Evolutionary conservation across 2,329 filamentous ascomycete genomes (phyloP).

Genomic region (Hypoxylon sp.): DNA sequence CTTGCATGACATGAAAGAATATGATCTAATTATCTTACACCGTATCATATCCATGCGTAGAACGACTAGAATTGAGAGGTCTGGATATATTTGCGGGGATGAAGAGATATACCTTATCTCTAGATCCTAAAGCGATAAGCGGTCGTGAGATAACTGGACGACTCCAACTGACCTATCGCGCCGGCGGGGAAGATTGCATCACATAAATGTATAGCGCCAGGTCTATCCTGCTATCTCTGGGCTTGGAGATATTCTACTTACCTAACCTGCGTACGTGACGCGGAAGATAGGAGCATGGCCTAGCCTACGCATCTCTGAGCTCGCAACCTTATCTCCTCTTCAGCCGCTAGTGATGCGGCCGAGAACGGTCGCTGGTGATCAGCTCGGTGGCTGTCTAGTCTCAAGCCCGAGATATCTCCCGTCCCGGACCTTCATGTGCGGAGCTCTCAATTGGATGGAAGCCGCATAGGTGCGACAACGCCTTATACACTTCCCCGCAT

Average conservation of each 20-base stretch:
- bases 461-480: slow-evolving; percentile 1
- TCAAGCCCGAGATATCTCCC: slow-evolving; percentile 46
- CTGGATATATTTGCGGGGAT: slow-evolving; percentile 22
- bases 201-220: slow-evolving; percentile 12
- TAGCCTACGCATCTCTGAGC: slow-evolving; percentile 32
- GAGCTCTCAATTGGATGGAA: slow-evolving; percentile 26
- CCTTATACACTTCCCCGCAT: slow-evolving; percentile 10
- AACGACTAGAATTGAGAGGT: not conserved
- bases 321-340: slow-evolving; percentile 40
- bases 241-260: slow-evolving; percentile 27
- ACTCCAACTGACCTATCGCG: slow-evolving; percentile 10
- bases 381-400: slow-evolving; percentile 5
- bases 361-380: slow-evolving; percentile 41
- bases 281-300: slow-evolving; percentile 19
- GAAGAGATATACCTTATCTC: slow-evolving; percentile 26
- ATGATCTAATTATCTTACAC: not conserved
- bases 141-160: slow-evolving; percentile 23
- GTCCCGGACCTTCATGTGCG: slow-evolving; percentile 9
- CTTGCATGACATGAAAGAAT: not conserved
- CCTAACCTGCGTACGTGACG: slow-evolving; percentile 29
- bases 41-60: not conserved
- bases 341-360: slow-evolving; percentile 40
- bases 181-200: slow-evolving; percentile 38
- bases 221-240: slow-evolving; percentile 13
- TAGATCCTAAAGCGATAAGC: slow-evolving; percentile 22